Conservation (phyloP, 768 basidiomycete genomes). For the Rubroboletus pulcherrimus region DNA sequence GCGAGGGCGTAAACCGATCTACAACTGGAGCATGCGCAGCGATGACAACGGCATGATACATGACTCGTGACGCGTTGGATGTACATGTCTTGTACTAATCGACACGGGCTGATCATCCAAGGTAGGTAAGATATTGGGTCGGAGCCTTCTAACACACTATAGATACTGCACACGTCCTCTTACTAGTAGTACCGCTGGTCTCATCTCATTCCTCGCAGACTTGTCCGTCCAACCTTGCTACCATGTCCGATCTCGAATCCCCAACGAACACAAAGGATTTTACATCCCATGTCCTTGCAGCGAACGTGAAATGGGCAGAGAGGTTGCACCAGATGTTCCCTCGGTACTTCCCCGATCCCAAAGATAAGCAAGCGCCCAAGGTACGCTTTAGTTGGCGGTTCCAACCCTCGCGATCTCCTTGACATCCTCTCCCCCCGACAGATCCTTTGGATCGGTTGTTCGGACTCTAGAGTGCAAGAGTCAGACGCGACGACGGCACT, state of each 20-base stretch:
- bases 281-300: not conserved
- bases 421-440: conserved; percentile 18
- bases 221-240: not conserved
- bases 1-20: not conserved
- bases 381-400: not conserved
- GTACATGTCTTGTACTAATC: too few relatives aligned
- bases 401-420: not conserved
- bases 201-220: not conserved
- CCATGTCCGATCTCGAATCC: not conserved
- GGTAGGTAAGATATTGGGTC: not conserved
- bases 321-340: conserved; percentile 21
- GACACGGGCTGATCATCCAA: not conserved
- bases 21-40: not conserved
- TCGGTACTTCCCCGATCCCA: conserved; percentile 19
- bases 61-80: too few relatives aligned
- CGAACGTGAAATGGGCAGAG: conserved; percentile 20
- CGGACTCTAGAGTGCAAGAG: conserved; percentile 85
- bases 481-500: conserved; percentile 61
- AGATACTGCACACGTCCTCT: not conserved
- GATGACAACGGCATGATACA: not conserved
- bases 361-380: conserved; percentile 16
- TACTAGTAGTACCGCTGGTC: not conserved
- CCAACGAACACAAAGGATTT: not conserved
- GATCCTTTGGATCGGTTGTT: conserved; percentile 79
- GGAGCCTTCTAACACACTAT: not conserved